phyloP scores from a whole-genome alignment of 306 rosid species.

The Psophocarpus tetragonolobus region DNA sequence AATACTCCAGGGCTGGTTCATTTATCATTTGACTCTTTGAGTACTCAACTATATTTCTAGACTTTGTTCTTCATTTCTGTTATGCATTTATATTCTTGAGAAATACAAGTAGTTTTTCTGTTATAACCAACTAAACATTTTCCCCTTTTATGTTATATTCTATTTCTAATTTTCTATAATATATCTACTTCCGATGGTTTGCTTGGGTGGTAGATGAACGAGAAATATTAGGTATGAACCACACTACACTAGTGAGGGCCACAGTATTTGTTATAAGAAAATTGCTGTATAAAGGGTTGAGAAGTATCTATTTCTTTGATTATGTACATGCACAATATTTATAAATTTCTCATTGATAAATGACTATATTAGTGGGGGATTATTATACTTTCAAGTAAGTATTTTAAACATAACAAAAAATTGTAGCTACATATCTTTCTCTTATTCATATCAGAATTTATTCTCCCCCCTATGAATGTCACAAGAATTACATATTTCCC shows the following conservation, averaged over 20 bases:
- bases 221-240: neutral
- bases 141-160: neutral
- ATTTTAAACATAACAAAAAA: neutral
- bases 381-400: neutral
- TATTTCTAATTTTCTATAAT: too few species aligned
- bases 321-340: neutral
- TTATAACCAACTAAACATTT: neutral
- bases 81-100: neutral
- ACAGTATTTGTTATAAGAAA: neutral
- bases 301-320: neutral
- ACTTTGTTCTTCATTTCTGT: neutral
- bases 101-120: neutral
- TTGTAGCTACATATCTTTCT: neutral
- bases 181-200: neutral
- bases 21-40: neutral
- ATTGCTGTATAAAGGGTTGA: neutral
- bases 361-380: neutral
- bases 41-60: conserved; percentile 15
- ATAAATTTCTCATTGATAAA: neutral
- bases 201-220: neutral
- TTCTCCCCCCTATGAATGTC: neutral
- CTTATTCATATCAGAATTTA: neutral
- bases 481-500: neutral
- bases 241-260: neutral
- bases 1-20: neutral